Base-by-base conservation (phyloP, 2,329 filamentous ascomycete genomes). In the Fusarium udum region DNA sequence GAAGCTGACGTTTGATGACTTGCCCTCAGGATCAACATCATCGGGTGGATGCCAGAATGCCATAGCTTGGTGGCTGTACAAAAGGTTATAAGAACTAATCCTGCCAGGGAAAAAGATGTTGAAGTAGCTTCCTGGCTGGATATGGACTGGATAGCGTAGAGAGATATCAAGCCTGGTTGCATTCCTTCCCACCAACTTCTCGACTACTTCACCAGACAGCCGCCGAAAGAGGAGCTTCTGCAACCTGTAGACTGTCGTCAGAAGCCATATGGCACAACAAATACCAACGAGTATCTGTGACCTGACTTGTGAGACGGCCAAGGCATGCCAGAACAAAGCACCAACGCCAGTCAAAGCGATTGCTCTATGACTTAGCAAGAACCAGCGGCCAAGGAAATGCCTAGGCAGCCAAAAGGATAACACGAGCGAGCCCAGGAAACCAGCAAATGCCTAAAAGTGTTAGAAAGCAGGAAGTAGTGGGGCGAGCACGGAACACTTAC, bases 31-130 rank as follows among this genome's bases (percentile, higher is more conserved):
- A 40, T 26, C 36, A 15, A 39, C 45, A 11, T 43, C 32, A 48
- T 69, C 57, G 5, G 56, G 61, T 11, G 31, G 31, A 32, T 65
- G 49, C 61, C 43, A 64, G 20, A 57, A 52, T 28, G 66, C 56
- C 16, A 65, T 39, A 3, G 61, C 51, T 18, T 57, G 43, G 31
- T 40, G 56, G 32, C 66, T 52, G n/a, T 61, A n/a, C 5, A 53
- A 24, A n/a, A 53, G 51, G 24, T 53, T 53, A 22, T 53, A 53
- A 13, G 51, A 53, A 37, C 43, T n/a, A 12, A 56, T 45, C 20
- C 10, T 51, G 6, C 49, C 39, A 6, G 66, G 61, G 37, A 69
- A 69, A 32, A 65, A 69, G 20, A 69, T 34, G 26, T 65, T 61
- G 11, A 69, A 69, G 36, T 69, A 69, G 10, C 24, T 65, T 24